Percentiles rank a stretch among this genome's conserved stretches.
phyloP scores from a whole-genome alignment of 495 filamentous ascomycete genomes.

The Tuber aestivum region DNA sequence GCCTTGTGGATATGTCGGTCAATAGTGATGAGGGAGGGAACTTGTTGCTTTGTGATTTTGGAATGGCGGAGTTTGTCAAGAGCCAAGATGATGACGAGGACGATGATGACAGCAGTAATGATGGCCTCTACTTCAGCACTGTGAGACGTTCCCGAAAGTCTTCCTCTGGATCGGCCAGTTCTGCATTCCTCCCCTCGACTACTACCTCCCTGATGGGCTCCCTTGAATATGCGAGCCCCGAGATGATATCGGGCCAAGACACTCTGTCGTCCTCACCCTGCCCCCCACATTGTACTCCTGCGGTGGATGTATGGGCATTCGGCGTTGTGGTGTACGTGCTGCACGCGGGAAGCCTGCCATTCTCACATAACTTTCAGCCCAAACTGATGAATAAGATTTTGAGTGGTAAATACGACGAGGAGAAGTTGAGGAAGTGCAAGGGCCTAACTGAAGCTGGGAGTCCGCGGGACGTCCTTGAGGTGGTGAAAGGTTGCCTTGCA shows the following conservation, averaged over 20 bases:
- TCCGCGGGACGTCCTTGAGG: conserved; percentile 47
- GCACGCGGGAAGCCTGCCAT: conserved; percentile 62
- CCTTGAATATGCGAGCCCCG: conserved; percentile 37
- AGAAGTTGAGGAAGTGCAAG: conserved; percentile 45
- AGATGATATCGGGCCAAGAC: conserved; percentile 26
- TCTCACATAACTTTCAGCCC: conserved; percentile 57
- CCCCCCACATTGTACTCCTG: conserved; percentile 48
- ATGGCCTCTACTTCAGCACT: conserved; percentile 20
- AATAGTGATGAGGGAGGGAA: conserved; percentile 52
- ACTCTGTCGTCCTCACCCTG: conserved; percentile 3
- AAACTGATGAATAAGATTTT: conserved; percentile 58
- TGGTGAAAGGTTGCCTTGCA: conserved; percentile 52
- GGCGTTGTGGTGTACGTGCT: conserved; percentile 62
- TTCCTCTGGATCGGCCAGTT: conserved; percentile 36
- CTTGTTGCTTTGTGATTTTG: conserved; percentile 67
- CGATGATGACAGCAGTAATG: conserved; percentile 43
- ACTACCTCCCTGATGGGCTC: conserved; percentile 41
- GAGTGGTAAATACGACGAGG: conserved; percentile 56
- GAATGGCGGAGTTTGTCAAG: conserved; percentile 64
- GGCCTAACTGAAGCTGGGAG: conserved; percentile 36
- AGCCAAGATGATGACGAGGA: conserved; percentile 50
- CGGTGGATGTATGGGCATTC: conserved; percentile 68
- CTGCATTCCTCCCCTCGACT: conserved; percentile 39
- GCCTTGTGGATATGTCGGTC: conserved; percentile 56
- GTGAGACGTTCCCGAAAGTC: conserved; percentile 27